These are phyloP conservation scores for Ogataea kodamae DNA, from an alignment of 805 yeast genomes.

Conservation along the genomic window DNA sequence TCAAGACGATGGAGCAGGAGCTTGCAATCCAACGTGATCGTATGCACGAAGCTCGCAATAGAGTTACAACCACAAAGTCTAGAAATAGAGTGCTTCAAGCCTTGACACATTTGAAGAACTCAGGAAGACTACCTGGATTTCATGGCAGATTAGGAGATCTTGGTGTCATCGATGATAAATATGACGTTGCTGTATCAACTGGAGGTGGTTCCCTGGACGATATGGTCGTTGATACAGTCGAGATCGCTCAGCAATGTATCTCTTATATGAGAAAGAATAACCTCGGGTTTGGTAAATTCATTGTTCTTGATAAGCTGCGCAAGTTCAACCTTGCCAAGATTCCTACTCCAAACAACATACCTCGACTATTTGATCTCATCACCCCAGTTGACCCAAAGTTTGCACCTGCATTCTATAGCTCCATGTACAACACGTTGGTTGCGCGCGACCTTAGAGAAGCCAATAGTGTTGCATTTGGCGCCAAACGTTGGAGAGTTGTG, in stretches of 20 bases:
- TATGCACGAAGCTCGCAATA: conserved; percentile 61
- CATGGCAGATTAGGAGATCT: conserved; percentile 89
- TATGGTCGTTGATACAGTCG: conserved; percentile 81
- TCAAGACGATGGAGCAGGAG: conserved; percentile 53
- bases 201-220: conserved; percentile 91
- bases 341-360: conserved; percentile 69
- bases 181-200: conserved; percentile 91
- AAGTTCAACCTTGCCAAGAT: conserved; percentile 55
- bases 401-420: conserved; percentile 85
- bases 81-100: conserved; percentile 72
- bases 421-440: conserved; percentile 81
- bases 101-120: conserved; percentile 61
- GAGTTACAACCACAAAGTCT: conserved; percentile 56
- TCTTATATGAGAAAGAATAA: conserved; percentile 77
- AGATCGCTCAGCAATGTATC: conserved; percentile 59
- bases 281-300: conserved; percentile 86
- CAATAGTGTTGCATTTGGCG: conserved; percentile 80
- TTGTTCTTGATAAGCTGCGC: conserved; percentile 71
- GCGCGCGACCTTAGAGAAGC: conserved; percentile 79
- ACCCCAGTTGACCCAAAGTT: conserved; percentile 63
- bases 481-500: conserved; percentile 80
- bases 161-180: conserved; percentile 84
- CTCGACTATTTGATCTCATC: conserved; percentile 82
- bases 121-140: conserved; percentile 83
- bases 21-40: conserved; percentile 55